Conservation (phyloP, 2,329 filamentous ascomycete genomes). For the Colletotrichum plurivorum region DNA sequence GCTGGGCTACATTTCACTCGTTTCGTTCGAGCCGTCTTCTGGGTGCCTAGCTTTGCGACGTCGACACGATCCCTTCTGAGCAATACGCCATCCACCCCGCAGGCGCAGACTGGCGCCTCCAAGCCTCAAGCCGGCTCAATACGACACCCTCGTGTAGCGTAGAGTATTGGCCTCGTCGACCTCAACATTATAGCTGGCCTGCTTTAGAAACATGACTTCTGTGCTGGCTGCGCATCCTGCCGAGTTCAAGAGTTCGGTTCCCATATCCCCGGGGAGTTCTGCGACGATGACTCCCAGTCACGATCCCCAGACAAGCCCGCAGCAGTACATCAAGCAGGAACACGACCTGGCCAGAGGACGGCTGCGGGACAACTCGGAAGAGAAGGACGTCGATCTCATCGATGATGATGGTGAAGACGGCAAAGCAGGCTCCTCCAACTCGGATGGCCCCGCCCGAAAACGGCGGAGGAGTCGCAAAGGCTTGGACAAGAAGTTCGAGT, state of each 20-base stretch:
- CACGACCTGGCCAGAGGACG: conserved; percentile 56
- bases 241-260: conserved; percentile 55
- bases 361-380: conserved; percentile 58
- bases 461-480: conserved; percentile 82
- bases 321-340: conserved; percentile 57
- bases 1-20: too few species aligned
- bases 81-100: not conserved
- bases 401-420: conserved; percentile 57
- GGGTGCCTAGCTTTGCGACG: too few species aligned
- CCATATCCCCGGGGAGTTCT: conserved; percentile 55
- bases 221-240: conserved; percentile 55
- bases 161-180: conserved; percentile 6
- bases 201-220: conserved; percentile 55
- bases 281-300: conserved; percentile 59
- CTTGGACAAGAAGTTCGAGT: conserved; percentile 86
- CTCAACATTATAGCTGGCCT: conserved; percentile 9
- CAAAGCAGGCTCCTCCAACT: conserved; percentile 65
- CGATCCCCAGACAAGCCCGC: conserved; percentile 54
- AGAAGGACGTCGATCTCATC: conserved; percentile 58
- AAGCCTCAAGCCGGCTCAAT: too few species aligned
- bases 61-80: not conserved
- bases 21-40: too few species aligned
- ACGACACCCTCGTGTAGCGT: conserved; percentile 11
- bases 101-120: too few species aligned
- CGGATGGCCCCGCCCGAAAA: conserved; percentile 70